Conservation (phyloP, 257 asterid species). For the Ophiorrhiza pumila region DNA sequence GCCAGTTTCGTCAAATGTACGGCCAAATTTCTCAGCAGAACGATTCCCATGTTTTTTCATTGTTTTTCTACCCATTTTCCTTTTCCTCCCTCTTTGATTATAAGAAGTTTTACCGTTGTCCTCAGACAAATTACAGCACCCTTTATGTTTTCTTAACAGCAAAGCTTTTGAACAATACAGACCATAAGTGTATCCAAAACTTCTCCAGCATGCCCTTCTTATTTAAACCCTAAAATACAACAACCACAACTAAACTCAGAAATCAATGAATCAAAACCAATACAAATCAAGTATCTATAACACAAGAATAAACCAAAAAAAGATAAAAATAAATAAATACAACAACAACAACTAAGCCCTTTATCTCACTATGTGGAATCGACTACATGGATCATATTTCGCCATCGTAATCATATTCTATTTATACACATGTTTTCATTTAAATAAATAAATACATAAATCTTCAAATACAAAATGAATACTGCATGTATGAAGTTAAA, state of each 20-base stretch:
- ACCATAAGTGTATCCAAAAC: constrained; percentile 32
- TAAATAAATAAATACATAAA: too few relatives aligned
- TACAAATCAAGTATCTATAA: background rate
- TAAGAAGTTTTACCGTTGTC: constrained; percentile 36
- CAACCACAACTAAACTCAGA: background rate
- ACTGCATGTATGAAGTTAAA: too few relatives aligned
- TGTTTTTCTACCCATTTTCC: constrained; percentile 60
- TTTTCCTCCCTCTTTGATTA: constrained; percentile 28
- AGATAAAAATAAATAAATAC: background rate
- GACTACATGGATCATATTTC: too few relatives aligned
- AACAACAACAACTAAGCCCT: too few relatives aligned
- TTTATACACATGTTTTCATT: too few relatives aligned
- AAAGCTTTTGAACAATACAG: constrained; percentile 52
- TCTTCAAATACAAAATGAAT: too few relatives aligned
- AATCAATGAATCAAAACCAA: background rate
- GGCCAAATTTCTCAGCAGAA: constrained; percentile 34
- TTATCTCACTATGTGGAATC: too few relatives aligned
- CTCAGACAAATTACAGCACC: constrained; percentile 25
- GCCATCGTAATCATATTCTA: too few relatives aligned
- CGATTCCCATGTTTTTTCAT: constrained; percentile 38
- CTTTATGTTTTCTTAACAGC: constrained; percentile 35
- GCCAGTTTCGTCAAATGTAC: constrained; percentile 8
- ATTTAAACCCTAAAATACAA: constrained; percentile 6
- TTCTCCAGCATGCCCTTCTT: background rate
- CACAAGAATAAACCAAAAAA: background rate